Evolutionary conservation across 2,329 filamentous ascomycete genomes (phyloP).

Genomic region (Fusarium sp.): DNA sequence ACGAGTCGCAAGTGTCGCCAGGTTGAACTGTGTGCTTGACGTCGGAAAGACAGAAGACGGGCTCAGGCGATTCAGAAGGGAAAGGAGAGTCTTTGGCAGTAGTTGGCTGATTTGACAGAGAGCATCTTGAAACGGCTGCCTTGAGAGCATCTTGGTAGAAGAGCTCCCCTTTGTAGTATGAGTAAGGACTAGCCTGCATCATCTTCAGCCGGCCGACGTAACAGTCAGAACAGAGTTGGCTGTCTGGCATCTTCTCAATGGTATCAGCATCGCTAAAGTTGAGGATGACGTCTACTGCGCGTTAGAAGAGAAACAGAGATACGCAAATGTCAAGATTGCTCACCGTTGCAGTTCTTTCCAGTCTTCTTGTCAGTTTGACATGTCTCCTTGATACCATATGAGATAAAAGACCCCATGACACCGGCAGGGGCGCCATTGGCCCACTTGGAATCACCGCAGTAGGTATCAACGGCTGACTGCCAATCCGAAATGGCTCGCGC

Average conservation of each 20-base stretch:
- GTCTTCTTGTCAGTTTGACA: background rate
- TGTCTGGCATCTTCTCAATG: background rate
- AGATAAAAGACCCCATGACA: background rate
- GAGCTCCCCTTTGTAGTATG: slow-evolving; percentile 1
- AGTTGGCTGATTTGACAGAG: slow-evolving; percentile 4
- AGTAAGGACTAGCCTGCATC: background rate
- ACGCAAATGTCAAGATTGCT: background rate
- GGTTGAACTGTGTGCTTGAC: slow-evolving; percentile 11
- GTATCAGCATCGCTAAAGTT: background rate
- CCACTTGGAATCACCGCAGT: background rate
- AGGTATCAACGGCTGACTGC: background rate
- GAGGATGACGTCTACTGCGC: background rate
- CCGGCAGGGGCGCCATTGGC: background rate
- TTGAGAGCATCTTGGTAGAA: slow-evolving; percentile 21
- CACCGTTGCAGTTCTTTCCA: background rate
- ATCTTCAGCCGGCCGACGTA: background rate
- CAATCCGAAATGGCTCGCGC: background rate
- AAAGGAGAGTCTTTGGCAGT: slow-evolving; percentile 1
- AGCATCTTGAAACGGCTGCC: background rate
- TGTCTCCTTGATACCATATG: background rate
- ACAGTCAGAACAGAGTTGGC: background rate
- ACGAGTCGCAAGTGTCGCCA: slow-evolving; percentile 19
- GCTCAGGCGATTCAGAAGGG: background rate
- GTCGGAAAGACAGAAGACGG: slow-evolving; percentile 6
- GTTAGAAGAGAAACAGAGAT: background rate